Conservation (phyloP, 148 eudicot species). For the Rhododendron ferrugineum region DNA sequence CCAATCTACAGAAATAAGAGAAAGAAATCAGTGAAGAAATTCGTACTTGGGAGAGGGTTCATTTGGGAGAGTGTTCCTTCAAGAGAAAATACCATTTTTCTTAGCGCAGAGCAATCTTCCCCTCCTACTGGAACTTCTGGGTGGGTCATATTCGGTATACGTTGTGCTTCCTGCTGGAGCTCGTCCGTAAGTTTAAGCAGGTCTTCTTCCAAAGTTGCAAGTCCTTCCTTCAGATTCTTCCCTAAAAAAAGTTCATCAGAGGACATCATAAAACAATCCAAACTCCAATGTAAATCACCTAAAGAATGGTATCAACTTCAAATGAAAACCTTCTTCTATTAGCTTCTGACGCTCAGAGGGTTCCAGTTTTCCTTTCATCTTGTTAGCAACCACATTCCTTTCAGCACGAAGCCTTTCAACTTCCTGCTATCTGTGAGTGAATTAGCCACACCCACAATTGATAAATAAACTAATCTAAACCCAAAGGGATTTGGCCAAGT, state of each 20-base stretch:
- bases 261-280: constrained; percentile 19
- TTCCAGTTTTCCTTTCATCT: constrained; percentile 91
- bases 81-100: constrained; percentile 48
- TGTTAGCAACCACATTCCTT: constrained; percentile 87
- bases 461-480: constrained; percentile 23
- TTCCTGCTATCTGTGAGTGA: constrained; percentile 87
- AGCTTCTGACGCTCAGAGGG: constrained; percentile 74
- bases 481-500: no score
- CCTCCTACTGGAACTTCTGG: constrained; percentile 88
- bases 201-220: constrained; percentile 66
- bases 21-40: neutral
- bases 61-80: constrained; percentile 25
- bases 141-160: constrained; percentile 90
- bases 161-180: constrained; percentile 85
- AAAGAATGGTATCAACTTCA: neutral
- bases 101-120: constrained; percentile 63
- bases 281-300: neutral
- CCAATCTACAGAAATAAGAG: constrained; percentile 49
- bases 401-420: constrained; percentile 85
- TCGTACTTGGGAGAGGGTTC: neutral
- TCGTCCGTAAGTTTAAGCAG: constrained; percentile 70
- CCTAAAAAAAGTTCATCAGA: constrained; percentile 43
- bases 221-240: constrained; percentile 70
- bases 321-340: constrained; percentile 68
- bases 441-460: constrained; percentile 75